Conservation (phyloP, 2,329 filamentous ascomycete genomes). For the Penicillium glabrum region DNA sequence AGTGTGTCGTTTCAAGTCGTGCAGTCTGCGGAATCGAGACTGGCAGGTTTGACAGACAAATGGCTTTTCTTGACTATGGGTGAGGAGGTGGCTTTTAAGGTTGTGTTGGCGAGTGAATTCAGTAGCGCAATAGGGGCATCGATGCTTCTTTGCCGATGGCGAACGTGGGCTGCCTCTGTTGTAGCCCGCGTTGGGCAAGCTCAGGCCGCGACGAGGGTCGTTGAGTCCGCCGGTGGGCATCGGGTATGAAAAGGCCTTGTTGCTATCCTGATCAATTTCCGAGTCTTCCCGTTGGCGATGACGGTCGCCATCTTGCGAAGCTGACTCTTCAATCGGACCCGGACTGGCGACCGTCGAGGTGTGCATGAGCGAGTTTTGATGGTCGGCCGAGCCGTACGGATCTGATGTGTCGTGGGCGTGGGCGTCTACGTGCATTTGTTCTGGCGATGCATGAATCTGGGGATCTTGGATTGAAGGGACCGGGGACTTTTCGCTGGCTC, state of each 20-base stretch:
- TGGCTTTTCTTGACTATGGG: slow-evolving; percentile 97
- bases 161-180: slow-evolving; percentile 63
- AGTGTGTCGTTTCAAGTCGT: slow-evolving; percentile 92
- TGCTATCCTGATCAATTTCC: slow-evolving; percentile 43
- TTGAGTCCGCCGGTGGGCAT: slow-evolving; percentile 53
- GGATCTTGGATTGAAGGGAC: slow-evolving; percentile 44
- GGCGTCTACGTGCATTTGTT: slow-evolving; percentile 46
- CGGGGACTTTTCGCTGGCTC: slow-evolving; percentile 37
- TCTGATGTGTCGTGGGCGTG: slow-evolving; percentile 50
- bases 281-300: slow-evolving; percentile 35
- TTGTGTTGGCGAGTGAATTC: slow-evolving; percentile 98
- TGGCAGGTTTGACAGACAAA: slow-evolving; percentile 93
- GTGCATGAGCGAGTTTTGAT: slow-evolving; percentile 52
- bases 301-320: slow-evolving; percentile 44
- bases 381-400: slow-evolving; percentile 53
- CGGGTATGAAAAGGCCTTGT: slow-evolving; percentile 65
- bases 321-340: slow-evolving; percentile 46
- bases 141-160: slow-evolving; percentile 83
- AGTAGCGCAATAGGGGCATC: slow-evolving; percentile 93
- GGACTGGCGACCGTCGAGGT: slow-evolving; percentile 50
- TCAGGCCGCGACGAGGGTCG: slow-evolving; percentile 59
- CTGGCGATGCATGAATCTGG: slow-evolving; percentile 49
- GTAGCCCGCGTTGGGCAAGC: slow-evolving; percentile 57
- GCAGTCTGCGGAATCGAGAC: slow-evolving; percentile 85
- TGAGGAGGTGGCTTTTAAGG: slow-evolving; percentile 93